Percentiles rank a stretch among this genome's conserved stretches.
Conservation (phyloP, 441 rosid species). For the Biscutella laevigata region DNA sequence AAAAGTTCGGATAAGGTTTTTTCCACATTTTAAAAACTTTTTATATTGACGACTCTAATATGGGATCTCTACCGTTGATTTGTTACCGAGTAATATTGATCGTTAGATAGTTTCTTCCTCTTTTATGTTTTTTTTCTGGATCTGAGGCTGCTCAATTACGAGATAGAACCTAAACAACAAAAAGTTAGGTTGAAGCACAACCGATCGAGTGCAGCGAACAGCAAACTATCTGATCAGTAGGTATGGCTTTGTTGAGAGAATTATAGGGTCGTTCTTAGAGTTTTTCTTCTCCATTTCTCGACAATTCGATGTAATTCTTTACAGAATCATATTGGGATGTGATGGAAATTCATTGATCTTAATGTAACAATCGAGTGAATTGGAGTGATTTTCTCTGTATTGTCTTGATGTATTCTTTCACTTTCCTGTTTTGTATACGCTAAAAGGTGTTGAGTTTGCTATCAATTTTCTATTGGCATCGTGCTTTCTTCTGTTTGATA, state of each 20-base stretch:
- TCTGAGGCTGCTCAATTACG: background rate
- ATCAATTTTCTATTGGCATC: background rate
- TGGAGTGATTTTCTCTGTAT: background rate
- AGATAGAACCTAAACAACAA: no score
- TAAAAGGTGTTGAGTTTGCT: background rate
- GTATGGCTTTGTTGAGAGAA: background rate
- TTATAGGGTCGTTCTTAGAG: background rate
- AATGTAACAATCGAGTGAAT: background rate
- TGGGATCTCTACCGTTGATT: constrained; percentile 14
- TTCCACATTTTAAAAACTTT: no score
- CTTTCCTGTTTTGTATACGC: no score
- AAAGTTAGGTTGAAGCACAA: no score
- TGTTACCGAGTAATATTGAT: background rate
- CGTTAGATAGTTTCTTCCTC: constrained; percentile 5
- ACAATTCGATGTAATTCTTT: background rate
- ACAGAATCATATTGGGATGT: background rate
- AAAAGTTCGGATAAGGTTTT: constrained; percentile 16
- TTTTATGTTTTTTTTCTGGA: background rate
- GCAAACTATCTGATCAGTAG: background rate
- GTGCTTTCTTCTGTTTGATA: background rate
- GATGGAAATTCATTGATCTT: background rate
- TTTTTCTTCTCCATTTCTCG: background rate
- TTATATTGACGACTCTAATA: no score
- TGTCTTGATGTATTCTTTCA: no score
- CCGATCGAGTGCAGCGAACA: constrained; percentile 6